Evolutionary conservation across 2,329 filamentous ascomycete genomes (phyloP).

Genomic region (Claviceps humidiphila): DNA sequence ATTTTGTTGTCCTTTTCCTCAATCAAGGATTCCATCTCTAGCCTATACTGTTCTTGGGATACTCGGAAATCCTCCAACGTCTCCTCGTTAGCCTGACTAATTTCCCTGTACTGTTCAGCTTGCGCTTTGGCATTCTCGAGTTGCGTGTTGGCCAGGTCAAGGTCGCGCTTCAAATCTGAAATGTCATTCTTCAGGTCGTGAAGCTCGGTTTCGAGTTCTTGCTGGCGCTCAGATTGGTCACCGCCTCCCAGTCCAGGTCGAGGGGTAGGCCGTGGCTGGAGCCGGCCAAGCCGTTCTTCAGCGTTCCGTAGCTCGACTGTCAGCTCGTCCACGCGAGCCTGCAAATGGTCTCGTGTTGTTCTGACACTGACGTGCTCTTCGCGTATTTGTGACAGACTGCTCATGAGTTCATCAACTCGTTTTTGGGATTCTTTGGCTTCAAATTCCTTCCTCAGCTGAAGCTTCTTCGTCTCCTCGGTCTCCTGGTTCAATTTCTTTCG

Average conservation of each 20-base stretch:
- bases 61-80: slow-evolving; percentile 66
- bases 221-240: slow-evolving; percentile 32
- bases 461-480: slow-evolving; percentile 70
- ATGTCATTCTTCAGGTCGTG: slow-evolving; percentile 77
- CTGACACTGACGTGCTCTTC: slow-evolving; percentile 80
- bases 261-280: slow-evolving; percentile 67
- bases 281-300: slow-evolving; percentile 70
- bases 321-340: slow-evolving; percentile 77
- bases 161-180: slow-evolving; percentile 72
- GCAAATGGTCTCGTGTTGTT: slow-evolving; percentile 79
- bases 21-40: slow-evolving; percentile 67
- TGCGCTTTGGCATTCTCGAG: slow-evolving; percentile 70
- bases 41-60: slow-evolving; percentile 74
- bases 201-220: slow-evolving; percentile 44
- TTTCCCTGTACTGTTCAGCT: slow-evolving; percentile 75
- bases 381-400: slow-evolving; percentile 64
- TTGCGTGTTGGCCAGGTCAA: slow-evolving; percentile 69
- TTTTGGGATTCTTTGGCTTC: slow-evolving; percentile 81
- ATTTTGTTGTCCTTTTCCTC: slow-evolving; percentile 69
- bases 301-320: slow-evolving; percentile 78
- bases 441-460: slow-evolving; percentile 73
- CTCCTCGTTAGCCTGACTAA: slow-evolving; percentile 80
- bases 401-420: slow-evolving; percentile 81
- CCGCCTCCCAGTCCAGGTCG: slow-evolving; percentile 34
- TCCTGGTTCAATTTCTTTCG: slow-evolving; percentile 79